A percentile compares a stretch with the other conserved stretches of the same genome.
These are phyloP conservation scores for Cladosporium colombiae DNA, from an alignment of 2,329 filamentous ascomycete genomes.

Conservation along the genomic window DNA sequence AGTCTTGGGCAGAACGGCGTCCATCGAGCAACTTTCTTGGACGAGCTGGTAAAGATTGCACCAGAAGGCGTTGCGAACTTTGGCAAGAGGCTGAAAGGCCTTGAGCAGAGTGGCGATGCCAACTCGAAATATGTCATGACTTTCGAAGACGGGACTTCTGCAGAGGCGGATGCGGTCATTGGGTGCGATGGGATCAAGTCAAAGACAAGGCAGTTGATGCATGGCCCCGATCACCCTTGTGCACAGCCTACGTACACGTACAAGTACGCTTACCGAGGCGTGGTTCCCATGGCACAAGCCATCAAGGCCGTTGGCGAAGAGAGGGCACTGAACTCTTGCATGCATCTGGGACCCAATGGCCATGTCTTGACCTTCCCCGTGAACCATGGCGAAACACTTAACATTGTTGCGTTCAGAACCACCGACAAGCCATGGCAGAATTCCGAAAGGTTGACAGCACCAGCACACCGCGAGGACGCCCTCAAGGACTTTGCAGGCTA, in stretches of 20 bases:
- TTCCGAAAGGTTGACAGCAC: conserved; percentile 31
- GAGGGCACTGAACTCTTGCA: conserved; percentile 27
- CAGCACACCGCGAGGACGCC: conserved; percentile 45
- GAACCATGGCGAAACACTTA: conserved; percentile 57
- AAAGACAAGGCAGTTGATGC: conserved; percentile 22
- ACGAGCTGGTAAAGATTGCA: conserved; percentile 51
- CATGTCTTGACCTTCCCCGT: conserved; percentile 66
- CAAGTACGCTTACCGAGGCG: conserved; percentile 62
- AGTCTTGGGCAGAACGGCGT: conserved; percentile 37
- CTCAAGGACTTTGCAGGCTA: conserved; percentile 45
- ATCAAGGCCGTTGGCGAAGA: conserved; percentile 32
- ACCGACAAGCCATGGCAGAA: conserved; percentile 26
- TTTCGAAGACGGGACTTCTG: conserved; percentile 38
- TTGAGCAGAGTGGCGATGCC: conserved; percentile 30
- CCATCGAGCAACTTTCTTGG: conserved; percentile 52
- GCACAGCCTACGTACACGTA: conserved; percentile 54
- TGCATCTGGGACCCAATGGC: conserved; percentile 51
- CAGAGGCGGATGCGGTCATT: conserved; percentile 33
- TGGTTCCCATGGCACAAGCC: conserved; percentile 56
- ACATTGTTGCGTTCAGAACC: conserved; percentile 54
- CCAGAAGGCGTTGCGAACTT: conserved; percentile 43
- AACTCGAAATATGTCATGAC: conserved; percentile 34
- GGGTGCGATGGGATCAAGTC: conserved; percentile 54
- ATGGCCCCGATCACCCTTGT: conserved; percentile 42
- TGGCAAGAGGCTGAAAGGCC: conserved; percentile 32